Evolutionary conservation across 768 basidiomycete genomes (phyloP), one percentile per base, ranked within the genome.

Genomic region (Candolleomyces efflorescens): DNA sequence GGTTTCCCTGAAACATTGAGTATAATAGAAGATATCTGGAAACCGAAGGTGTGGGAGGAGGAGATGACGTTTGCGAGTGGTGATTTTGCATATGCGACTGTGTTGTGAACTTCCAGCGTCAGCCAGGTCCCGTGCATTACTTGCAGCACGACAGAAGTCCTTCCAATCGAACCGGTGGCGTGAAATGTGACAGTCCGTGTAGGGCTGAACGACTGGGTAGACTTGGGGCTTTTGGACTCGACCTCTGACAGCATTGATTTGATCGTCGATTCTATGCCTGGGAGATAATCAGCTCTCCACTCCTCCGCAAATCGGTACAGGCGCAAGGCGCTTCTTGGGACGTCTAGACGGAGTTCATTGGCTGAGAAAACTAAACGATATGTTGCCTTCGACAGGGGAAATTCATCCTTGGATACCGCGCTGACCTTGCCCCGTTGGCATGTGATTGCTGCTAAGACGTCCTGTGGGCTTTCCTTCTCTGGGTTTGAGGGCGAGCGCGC

Each of bases 91-190:
- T 84, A 84, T 1, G 69, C 70, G 7, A 82, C 69, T 0, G 75
- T 78, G 52, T 84, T 73, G 55, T 80, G 74, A 20, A 84, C 71
- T 56, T 85, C 81, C 89, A 86, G 92, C 7, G 88, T 85, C 32
- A 93, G 70, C 91, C 91, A 94, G 1, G 90, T 93, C 18, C 90
- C 90, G 59, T 86, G 89, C 87, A 93, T 91, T 41, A 93, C 85
- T 64, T 92, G 91, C 5, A 94, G 78, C 3, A 83, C 82, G 9
- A 91, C 74, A 23, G 80, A 79, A 22, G 85, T 66, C 20, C 78
- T 79, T 4, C 68, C 64, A 9, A 91, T 56, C 24, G 77, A 75
- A 4, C 80, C 75, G 60, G 87, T 81, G 15, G 89, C 57, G 46
- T 86, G 36, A 81, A 32, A 83, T 61, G 7, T 70, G 67, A 53